Percentiles rank a stretch among this genome's conserved stretches.
phyloP scores from a whole-genome alignment of 306 rosid genomes.

The Mimosa pudica region DNA sequence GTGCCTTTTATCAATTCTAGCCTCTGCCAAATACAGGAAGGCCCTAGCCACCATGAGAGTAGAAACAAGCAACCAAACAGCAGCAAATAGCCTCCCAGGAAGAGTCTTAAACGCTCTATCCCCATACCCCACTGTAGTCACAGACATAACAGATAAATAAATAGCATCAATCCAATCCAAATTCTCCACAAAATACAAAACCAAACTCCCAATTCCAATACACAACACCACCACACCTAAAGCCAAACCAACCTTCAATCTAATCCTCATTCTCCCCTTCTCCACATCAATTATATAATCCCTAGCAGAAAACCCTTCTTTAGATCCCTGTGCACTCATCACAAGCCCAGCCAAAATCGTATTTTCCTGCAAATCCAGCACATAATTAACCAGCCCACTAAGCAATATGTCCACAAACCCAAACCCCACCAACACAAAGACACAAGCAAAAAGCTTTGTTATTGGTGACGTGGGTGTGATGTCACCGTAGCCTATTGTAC shows the following conservation, averaged over 20 bases:
- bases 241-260: constrained; percentile 83
- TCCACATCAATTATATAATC: constrained; percentile 75
- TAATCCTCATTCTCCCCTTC: constrained; percentile 86
- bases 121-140: constrained; percentile 86
- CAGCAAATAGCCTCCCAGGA: constrained; percentile 69
- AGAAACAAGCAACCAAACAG: constrained; percentile 73
- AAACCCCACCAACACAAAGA: constrained; percentile 77
- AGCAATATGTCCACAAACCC: constrained; percentile 76
- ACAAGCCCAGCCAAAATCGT: constrained; percentile 55
- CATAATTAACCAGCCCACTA: constrained; percentile 74
- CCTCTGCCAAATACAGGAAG: constrained; percentile 74
- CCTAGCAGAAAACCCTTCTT: constrained; percentile 54
- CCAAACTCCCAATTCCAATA: constrained; percentile 67
- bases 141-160: constrained; percentile 80
- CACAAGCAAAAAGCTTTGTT: constrained; percentile 67
- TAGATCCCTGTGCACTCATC: constrained; percentile 38
- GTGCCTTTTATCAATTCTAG: constrained; percentile 75
- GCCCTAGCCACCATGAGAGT: constrained; percentile 84
- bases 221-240: constrained; percentile 78
- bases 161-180: constrained; percentile 70
- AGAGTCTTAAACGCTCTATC: constrained; percentile 77
- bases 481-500: constrained; percentile 88
- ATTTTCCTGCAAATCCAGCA: constrained; percentile 71
- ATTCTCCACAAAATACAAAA: constrained; percentile 61
- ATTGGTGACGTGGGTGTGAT: constrained; percentile 63